Evolutionary conservation across 805 yeast species (phyloP).

Genomic region (Candida morakotiae): DNA sequence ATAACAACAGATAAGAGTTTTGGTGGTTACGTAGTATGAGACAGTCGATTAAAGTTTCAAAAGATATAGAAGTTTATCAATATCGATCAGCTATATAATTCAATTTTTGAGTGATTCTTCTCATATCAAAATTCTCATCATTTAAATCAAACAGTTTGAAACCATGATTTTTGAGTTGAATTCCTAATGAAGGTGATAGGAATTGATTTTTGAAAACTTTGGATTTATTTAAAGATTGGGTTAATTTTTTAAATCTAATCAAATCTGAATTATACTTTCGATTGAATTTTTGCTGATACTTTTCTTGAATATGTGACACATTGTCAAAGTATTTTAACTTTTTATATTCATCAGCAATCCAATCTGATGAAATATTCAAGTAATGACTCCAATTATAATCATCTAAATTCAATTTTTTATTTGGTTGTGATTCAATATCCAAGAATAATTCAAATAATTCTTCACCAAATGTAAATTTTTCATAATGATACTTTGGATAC

Average conservation of each 20-base stretch:
- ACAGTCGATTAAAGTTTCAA: too few relatives aligned
- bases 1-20: conserved; percentile 27
- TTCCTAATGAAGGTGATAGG: conserved; percentile 10
- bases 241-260: background rate
- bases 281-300: conserved; percentile 11
- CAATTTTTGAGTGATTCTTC: conserved; percentile 3
- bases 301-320: conserved; percentile 5
- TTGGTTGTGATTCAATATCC: conserved; percentile 7
- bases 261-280: conserved; percentile 10
- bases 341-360: background rate
- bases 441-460: conserved; percentile 33
- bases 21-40: conserved; percentile 30
- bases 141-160: conserved; percentile 2
- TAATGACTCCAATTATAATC: conserved; percentile 7
- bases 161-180: background rate
- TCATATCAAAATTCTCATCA: conserved; percentile 1
- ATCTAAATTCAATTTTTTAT: background rate
- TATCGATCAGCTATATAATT: conserved; percentile 2
- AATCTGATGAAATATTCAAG: conserved; percentile 1
- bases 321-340: background rate
- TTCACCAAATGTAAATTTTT: conserved; percentile 23
- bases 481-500: conserved; percentile 25
- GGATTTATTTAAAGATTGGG: conserved; percentile 8
- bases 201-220: conserved; percentile 29
- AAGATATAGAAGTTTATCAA: too few relatives aligned